phyloP scores from a whole-genome alignment of 2,329 filamentous ascomycete species.

The Myotisia sp. region DNA sequence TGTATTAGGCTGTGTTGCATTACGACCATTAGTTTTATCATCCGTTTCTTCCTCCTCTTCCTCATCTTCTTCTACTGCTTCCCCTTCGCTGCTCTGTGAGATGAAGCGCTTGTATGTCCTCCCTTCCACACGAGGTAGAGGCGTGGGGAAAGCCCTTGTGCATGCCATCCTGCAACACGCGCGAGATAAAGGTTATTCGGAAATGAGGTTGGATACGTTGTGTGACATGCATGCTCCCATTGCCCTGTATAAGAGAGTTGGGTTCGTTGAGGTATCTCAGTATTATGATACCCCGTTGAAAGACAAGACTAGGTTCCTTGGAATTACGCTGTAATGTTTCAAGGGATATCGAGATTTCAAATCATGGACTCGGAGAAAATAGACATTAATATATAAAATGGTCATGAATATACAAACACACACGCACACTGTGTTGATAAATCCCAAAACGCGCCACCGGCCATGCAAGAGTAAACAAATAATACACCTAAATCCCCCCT shows the following conservation, averaged over 20 bases:
- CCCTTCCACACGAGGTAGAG: slow-evolving; percentile 35
- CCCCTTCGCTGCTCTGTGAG: slow-evolving; percentile 29
- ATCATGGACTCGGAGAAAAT: no score
- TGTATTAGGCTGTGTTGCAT: slow-evolving; percentile 37
- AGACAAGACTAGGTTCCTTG: slow-evolving; percentile 38
- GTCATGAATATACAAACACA: no score
- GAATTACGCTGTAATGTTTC: slow-evolving; percentile 15
- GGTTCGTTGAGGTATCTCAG: slow-evolving; percentile 38
- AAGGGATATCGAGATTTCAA: no score
- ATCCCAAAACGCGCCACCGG: no score
- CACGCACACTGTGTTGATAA: no score
- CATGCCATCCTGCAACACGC: slow-evolving; percentile 33
- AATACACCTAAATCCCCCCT: no score
- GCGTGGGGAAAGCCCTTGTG: slow-evolving; percentile 37
- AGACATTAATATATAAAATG: no score
- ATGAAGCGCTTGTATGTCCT: slow-evolving; percentile 45
- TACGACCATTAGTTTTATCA: slow-evolving; percentile 29
- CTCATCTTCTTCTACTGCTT: slow-evolving; percentile 15
- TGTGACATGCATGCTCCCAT: slow-evolving; percentile 38
- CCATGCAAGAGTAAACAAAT: no score
- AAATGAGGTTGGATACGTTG: slow-evolving; percentile 44
- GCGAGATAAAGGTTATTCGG: slow-evolving; percentile 34
- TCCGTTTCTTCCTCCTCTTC: background rate
- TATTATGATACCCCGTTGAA: slow-evolving; percentile 45
- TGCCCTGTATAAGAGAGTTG: slow-evolving; percentile 35